Evolutionary conservation across 192 early-diverging fungal genomes (phyloP).

Genomic region (Blastocladiella britannica): DNA sequence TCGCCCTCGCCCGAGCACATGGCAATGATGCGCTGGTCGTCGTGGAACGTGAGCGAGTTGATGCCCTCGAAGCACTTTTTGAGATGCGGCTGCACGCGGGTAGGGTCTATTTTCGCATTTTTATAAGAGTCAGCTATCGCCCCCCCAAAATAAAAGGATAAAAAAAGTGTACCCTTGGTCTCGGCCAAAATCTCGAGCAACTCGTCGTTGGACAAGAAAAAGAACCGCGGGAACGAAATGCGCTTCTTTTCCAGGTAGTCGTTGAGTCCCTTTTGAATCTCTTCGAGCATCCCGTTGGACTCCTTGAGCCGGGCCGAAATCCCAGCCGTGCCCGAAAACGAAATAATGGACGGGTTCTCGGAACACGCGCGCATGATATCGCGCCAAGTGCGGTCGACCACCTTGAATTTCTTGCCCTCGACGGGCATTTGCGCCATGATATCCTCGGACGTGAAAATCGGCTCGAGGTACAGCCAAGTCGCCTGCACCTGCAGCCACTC

Average conservation of each 20-base stretch:
- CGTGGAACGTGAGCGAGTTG: slow-evolving; percentile 53
- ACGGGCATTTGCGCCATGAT: slow-evolving; percentile 92
- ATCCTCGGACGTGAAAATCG: slow-evolving; percentile 90
- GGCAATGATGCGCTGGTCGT: slow-evolving; percentile 46
- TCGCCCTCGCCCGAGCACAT: slow-evolving; percentile 89
- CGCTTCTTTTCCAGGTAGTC: slow-evolving; percentile 96
- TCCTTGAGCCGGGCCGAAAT: slow-evolving; percentile 90
- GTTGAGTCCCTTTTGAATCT: slow-evolving; percentile 96
- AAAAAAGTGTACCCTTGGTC: too few species aligned
- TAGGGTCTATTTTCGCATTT: slow-evolving; percentile 42
- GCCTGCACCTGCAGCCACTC: slow-evolving; percentile 99
- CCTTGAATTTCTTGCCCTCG: slow-evolving; percentile 81
- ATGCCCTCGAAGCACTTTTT: slow-evolving; percentile 99
- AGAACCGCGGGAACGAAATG: slow-evolving; percentile 93
- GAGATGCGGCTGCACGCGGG: slow-evolving; percentile 92
- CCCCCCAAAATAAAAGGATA: slow-evolving; percentile 8
- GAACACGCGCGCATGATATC: slow-evolving; percentile 95
- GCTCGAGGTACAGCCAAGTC: slow-evolving; percentile 99
- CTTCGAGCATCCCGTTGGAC: slow-evolving; percentile 67
- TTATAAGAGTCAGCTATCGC: slow-evolving; percentile 1
- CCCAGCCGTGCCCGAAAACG: slow-evolving; percentile 77
- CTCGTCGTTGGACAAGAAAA: slow-evolving; percentile 99
- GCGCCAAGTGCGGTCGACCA: slow-evolving; percentile 94
- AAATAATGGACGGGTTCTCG: slow-evolving; percentile 88
- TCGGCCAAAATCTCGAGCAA: slow-evolving; percentile 99